phyloP scores from a whole-genome alignment of 768 basidiomycete genomes.

The Hydnomerulius pinastri region DNA sequence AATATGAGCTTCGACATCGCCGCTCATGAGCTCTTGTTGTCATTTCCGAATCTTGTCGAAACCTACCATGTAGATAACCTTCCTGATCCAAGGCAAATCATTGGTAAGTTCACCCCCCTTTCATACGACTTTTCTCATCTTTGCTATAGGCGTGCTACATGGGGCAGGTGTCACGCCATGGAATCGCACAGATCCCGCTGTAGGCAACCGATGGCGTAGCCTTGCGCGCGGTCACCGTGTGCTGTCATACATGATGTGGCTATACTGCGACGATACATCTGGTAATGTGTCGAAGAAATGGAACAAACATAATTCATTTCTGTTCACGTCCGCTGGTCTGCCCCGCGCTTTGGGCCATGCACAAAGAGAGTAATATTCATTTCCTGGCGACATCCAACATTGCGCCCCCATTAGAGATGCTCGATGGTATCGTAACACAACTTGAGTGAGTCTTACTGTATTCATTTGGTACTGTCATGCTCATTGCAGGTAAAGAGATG shows the following conservation, averaged over 20 bases:
- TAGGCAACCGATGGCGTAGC: conserved; percentile 28
- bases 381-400: conserved; percentile 45
- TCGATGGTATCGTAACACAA: conserved; percentile 38
- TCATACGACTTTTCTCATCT: conserved; percentile 8
- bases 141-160: not conserved
- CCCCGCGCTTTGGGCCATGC: conserved; percentile 27
- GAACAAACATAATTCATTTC: conserved; percentile 46
- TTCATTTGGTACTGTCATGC: conserved; percentile 4
- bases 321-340: conserved; percentile 40
- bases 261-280: conserved; percentile 48
- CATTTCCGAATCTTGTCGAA: conserved; percentile 12
- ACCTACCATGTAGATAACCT: not conserved
- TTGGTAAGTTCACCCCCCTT: not conserved
- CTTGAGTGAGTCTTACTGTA: conserved; percentile 30
- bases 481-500: conserved; percentile 12
- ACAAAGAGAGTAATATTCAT: conserved; percentile 40
- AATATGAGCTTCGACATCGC: conserved; percentile 6
- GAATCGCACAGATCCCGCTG: not conserved
- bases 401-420: conserved; percentile 44
- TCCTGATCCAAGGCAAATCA: not conserved
- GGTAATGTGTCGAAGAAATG: conserved; percentile 50
- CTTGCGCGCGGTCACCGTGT: conserved; percentile 34
- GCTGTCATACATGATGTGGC: conserved; percentile 35
- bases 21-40: conserved; percentile 1
- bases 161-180: conserved; percentile 13